These are phyloP conservation scores for Penicillium vulpinum DNA, from an alignment of 2,329 filamentous ascomycete species.

Conservation along the genomic window DNA sequence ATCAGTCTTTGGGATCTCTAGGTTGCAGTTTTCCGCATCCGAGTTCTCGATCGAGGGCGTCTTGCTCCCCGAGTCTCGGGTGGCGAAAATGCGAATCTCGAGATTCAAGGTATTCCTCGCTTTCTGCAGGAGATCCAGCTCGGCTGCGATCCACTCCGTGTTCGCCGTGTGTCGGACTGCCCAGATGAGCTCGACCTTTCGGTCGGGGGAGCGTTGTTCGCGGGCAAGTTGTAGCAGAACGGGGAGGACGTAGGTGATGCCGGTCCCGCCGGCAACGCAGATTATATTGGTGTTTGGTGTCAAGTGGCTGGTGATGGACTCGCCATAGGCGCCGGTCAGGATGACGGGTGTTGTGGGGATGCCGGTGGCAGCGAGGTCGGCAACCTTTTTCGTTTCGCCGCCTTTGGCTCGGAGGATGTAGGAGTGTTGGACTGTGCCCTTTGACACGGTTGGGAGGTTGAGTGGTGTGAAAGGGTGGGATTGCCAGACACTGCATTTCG, in stretches of 20 bases:
- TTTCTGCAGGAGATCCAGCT: constrained; percentile 54
- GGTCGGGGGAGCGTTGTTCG: constrained; percentile 36
- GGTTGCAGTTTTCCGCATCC: constrained; percentile 4
- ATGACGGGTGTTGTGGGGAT: constrained; percentile 55
- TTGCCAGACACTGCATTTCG: constrained; percentile 68
- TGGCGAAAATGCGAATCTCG: constrained; percentile 60
- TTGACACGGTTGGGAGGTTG: constrained; percentile 50
- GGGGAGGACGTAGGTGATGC: constrained; percentile 59
- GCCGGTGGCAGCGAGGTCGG: constrained; percentile 19
- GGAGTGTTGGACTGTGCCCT: constrained; percentile 23
- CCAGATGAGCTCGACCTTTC: constrained; percentile 65
- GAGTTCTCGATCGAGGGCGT: not conserved
- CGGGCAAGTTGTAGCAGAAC: constrained; percentile 43
- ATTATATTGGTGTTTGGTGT: constrained; percentile 49
- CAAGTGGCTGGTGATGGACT: constrained; percentile 46
- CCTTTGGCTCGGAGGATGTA: constrained; percentile 54
- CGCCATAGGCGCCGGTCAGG: constrained; percentile 65
- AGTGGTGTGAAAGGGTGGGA: constrained; percentile 70
- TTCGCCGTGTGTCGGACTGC: constrained; percentile 58
- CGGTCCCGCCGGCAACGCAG: constrained; percentile 59
- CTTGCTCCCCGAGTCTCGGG: constrained; percentile 46
- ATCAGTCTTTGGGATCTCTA: constrained; percentile 1
- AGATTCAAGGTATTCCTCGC: constrained; percentile 44
- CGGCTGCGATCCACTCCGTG: constrained; percentile 58
- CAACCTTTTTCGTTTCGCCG: constrained; percentile 28